A percentile compares a stretch with the other conserved stretches of the same genome.
Conservation (phyloP, 2,329 filamentous ascomycete genomes). For the Colletotrichum abscissum region DNA sequence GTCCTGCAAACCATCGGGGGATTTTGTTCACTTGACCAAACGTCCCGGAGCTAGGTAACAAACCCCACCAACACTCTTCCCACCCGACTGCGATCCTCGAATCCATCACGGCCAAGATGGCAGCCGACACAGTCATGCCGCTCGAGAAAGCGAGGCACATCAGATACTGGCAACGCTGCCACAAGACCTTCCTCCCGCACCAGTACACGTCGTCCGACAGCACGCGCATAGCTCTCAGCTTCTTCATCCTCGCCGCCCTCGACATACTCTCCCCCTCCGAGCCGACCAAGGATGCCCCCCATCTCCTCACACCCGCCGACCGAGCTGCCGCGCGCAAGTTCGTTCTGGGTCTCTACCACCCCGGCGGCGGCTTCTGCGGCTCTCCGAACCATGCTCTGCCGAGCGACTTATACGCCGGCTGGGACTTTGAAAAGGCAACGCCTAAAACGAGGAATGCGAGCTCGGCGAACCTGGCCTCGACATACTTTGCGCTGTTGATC, state of each 20-base stretch:
- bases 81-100: background rate
- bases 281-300: slow-evolving; percentile 49
- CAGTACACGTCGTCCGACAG: slow-evolving; percentile 91
- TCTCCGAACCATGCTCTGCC: slow-evolving; percentile 76
- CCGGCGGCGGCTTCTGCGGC: slow-evolving; percentile 87
- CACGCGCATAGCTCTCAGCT: slow-evolving; percentile 88
- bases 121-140: slow-evolving; percentile 40
- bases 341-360: slow-evolving; percentile 89
- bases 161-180: slow-evolving; percentile 92
- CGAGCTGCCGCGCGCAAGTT: slow-evolving; percentile 70
- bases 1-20: background rate
- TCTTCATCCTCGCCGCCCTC: slow-evolving; percentile 87
- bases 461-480: slow-evolving; percentile 83
- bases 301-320: slow-evolving; percentile 58
- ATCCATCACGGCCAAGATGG: slow-evolving; percentile 32
- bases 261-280: slow-evolving; percentile 77
- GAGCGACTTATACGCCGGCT: slow-evolving; percentile 39
- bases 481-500: slow-evolving; percentile 85
- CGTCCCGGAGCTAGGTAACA: background rate
- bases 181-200: slow-evolving; percentile 82
- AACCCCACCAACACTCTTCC: background rate
- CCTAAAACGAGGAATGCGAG: slow-evolving; percentile 43
- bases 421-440: slow-evolving; percentile 33
- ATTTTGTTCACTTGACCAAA: background rate
- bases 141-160: slow-evolving; percentile 77